Evolutionary conservation across 2,329 filamentous ascomycete species (phyloP).

Genomic region (Aspergillus latus): DNA sequence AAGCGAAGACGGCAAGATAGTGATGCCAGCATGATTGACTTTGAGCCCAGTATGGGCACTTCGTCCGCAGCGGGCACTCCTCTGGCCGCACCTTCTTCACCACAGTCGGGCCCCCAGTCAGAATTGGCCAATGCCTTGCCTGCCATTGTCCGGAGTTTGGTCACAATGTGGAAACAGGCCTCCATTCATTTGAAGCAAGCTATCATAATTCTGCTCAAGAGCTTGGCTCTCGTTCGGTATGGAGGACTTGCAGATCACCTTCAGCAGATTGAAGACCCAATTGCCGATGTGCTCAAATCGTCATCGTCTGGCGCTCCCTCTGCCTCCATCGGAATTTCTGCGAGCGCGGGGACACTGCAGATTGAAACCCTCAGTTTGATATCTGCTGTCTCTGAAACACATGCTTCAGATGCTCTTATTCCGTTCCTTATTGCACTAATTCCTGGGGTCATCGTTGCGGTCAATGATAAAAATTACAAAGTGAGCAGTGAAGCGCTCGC

Average conservation of each 20-base stretch:
- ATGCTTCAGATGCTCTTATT: constrained; percentile 76
- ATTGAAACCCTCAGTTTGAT: constrained; percentile 79
- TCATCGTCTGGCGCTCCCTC: constrained; percentile 65
- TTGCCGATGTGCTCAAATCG: constrained; percentile 75
- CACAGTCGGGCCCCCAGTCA: constrained; percentile 71
- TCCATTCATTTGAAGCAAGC: constrained; percentile 79
- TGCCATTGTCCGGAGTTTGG: constrained; percentile 72
- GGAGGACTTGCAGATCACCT: constrained; percentile 81
- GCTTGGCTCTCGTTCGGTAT: constrained; percentile 79
- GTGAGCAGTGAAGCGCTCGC: constrained; percentile 86
- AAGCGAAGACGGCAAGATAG: constrained; percentile 90
- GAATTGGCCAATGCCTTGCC: constrained; percentile 80
- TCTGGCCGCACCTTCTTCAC: constrained; percentile 51
- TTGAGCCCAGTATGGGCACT: constrained; percentile 57
- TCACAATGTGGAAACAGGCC: constrained; percentile 85
- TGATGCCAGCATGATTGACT: constrained; percentile 60
- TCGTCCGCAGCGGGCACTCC: constrained; percentile 50
- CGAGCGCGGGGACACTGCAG: constrained; percentile 70
- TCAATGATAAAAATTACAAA: constrained; percentile 87
- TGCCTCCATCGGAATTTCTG: constrained; percentile 45
- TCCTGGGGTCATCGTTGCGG: constrained; percentile 69
- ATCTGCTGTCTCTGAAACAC: constrained; percentile 82
- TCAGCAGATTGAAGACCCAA: constrained; percentile 73
- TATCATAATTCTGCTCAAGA: constrained; percentile 75
- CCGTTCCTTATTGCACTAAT: constrained; percentile 79